Conservation (phyloP, 176 grass and related monocot genomes). For the Triticum urartu region DNA sequence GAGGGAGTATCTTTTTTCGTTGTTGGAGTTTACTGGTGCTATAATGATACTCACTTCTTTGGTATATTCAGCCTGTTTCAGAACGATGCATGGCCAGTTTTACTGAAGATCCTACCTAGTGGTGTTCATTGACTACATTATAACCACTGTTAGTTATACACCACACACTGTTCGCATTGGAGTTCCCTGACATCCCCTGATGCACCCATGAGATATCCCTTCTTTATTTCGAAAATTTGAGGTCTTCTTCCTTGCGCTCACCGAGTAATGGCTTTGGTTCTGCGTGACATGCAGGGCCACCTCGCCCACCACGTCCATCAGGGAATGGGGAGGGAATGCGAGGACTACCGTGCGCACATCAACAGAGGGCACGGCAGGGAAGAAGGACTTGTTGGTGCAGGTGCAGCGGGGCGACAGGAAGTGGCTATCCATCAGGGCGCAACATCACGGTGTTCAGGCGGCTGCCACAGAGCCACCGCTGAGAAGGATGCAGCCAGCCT, state of each 20-base stretch:
- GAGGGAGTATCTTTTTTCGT: no score
- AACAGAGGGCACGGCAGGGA: slow-evolving; percentile 31
- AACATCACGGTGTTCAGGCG: slow-evolving; percentile 40
- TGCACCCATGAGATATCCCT: background rate
- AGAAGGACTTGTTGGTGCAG: slow-evolving; percentile 54
- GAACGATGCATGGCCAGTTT: no score
- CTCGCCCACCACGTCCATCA: background rate
- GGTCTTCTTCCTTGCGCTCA: background rate
- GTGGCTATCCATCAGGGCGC: slow-evolving; percentile 60
- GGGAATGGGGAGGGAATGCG: slow-evolving; percentile 50
- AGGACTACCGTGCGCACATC: slow-evolving; percentile 52
- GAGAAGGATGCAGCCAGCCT: slow-evolving; percentile 17
- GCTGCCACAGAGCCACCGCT: slow-evolving; percentile 2
- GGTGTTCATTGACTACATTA: no score
- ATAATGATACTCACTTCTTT: no score
- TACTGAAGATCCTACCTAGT: no score
- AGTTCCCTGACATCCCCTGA: no score
- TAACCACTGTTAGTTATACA: no score
- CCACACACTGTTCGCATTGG: no score
- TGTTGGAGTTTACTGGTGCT: no score
- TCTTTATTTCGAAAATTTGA: background rate
- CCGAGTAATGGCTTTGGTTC: background rate
- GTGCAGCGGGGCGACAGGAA: slow-evolving; percentile 74
- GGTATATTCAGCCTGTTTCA: no score
- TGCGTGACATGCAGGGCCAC: background rate